phyloP scores from a whole-genome alignment of 495 filamentous ascomycete genomes.

The Penicillium canescens region DNA sequence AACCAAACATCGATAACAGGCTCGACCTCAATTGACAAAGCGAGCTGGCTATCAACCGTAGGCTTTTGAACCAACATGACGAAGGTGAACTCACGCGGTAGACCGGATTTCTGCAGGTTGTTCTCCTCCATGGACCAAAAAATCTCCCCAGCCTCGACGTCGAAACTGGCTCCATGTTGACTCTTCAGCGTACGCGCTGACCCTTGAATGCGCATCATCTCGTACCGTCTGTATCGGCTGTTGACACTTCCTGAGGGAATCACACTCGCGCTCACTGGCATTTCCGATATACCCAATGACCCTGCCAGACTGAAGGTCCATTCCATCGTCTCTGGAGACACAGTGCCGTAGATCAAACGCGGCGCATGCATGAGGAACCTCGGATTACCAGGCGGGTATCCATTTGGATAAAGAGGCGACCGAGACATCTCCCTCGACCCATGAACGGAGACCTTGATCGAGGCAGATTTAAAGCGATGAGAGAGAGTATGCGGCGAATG shows the following conservation, averaged over 20 bases:
- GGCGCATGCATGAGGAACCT: slow-evolving; percentile 54
- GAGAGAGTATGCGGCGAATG: slow-evolving; percentile 41
- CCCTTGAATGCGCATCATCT: slow-evolving; percentile 58
- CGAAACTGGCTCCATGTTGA: slow-evolving; percentile 30
- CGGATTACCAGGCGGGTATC: slow-evolving; percentile 27
- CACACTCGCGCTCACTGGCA: slow-evolving; percentile 44
- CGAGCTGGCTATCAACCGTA: slow-evolving; percentile 25
- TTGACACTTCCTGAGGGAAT: slow-evolving; percentile 42
- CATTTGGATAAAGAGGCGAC: slow-evolving; percentile 3
- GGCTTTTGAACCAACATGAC: slow-evolving; percentile 51
- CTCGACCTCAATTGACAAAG: slow-evolving; percentile 38
- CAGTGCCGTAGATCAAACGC: slow-evolving; percentile 52
- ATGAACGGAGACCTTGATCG: slow-evolving; percentile 40
- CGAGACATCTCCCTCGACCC: slow-evolving; percentile 11
- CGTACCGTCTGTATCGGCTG: slow-evolving; percentile 44
- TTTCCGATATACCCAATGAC: slow-evolving; percentile 47
- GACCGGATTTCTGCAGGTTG: slow-evolving; percentile 46
- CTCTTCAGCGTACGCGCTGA: slow-evolving; percentile 44
- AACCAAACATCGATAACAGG: slow-evolving; percentile 38
- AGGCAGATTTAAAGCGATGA: slow-evolving; percentile 52
- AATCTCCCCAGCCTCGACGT: slow-evolving; percentile 45
- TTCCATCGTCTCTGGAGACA: slow-evolving; percentile 51
- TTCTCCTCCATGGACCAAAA: slow-evolving; percentile 57
- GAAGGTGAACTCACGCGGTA: slow-evolving; percentile 58
- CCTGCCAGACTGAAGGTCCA: slow-evolving; percentile 54